Conservation (phyloP, 805 yeast genomes). For the Maudiozyma turicensis region DNA sequence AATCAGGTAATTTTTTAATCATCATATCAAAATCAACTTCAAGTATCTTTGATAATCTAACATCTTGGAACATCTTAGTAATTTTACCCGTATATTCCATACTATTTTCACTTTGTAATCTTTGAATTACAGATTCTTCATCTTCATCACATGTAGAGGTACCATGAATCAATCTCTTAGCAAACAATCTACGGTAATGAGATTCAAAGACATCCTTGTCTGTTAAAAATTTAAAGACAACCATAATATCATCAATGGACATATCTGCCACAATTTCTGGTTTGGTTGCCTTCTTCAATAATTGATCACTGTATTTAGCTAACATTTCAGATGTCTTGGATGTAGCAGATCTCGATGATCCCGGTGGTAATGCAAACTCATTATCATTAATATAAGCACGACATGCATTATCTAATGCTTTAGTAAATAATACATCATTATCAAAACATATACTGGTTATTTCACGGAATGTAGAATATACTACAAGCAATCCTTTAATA, state of each 20-base stretch:
- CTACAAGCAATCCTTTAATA: conserved; percentile 62
- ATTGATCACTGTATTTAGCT: conserved; percentile 79
- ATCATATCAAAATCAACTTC: conserved; percentile 35
- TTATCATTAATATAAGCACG: conserved; percentile 75
- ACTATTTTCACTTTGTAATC: conserved; percentile 81
- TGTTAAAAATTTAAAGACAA: conserved; percentile 74
- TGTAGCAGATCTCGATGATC: conserved; percentile 36
- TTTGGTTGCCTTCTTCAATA: conserved; percentile 67
- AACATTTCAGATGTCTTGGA: conserved; percentile 89
- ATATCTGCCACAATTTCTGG: conserved; percentile 62
- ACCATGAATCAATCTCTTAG: conserved; percentile 81
- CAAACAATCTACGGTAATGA: conserved; percentile 79
- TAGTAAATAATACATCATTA: conserved; percentile 67
- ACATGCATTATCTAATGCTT: conserved; percentile 85
- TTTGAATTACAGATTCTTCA: conserved; percentile 77
- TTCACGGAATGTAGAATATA: conserved; percentile 49
- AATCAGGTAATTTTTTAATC: conserved; percentile 23
- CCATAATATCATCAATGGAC: conserved; percentile 78
- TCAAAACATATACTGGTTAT: conserved; percentile 36
- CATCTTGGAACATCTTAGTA: conserved; percentile 93
- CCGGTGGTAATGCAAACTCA: conserved; percentile 60
- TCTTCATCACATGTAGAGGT: conserved; percentile 71
- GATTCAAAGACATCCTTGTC: conserved; percentile 95
- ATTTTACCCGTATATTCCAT: conserved; percentile 88
- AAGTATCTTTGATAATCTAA: conserved; percentile 72